Percentiles rank a stretch among this genome's conserved stretches.
phyloP scores from a whole-genome alignment of 257 asterid species.

The Verbascum thapsus region DNA sequence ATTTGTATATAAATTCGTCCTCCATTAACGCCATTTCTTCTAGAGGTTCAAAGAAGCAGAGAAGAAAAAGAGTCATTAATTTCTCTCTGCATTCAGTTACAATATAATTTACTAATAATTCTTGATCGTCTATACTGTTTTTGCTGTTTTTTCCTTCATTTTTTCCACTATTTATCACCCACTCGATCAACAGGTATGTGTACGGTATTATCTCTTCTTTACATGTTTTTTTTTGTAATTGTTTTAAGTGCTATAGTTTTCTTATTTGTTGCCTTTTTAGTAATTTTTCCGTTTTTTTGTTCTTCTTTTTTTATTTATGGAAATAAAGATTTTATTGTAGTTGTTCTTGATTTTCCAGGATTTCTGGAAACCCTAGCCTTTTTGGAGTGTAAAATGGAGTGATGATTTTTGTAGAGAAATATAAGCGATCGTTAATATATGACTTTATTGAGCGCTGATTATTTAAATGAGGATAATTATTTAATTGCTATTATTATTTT shows the following conservation, averaged over 20 bases:
- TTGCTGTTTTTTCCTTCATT: conserved; percentile 15
- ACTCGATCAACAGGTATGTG: conserved; percentile 32
- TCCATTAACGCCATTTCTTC: conserved; percentile 30
- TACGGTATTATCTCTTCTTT: neutral
- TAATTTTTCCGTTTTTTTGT: neutral
- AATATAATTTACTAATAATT: neutral
- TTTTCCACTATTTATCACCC: conserved; percentile 4
- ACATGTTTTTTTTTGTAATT: neutral
- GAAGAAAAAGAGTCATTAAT: conserved; percentile 14
- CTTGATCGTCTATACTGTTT: neutral
- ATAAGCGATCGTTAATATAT: neutral
- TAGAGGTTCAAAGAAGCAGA: conserved; percentile 27
- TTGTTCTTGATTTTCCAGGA: conserved; percentile 2
- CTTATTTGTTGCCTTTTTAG: neutral
- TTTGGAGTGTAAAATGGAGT: conserved; percentile 22
- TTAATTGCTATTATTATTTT: conserved; percentile 7
- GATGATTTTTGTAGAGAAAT: conserved; percentile 11
- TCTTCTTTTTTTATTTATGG: neutral
- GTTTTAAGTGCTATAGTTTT: neutral
- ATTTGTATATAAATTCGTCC: neutral
- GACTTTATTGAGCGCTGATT: conserved; percentile 4
- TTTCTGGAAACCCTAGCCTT: conserved; percentile 39
- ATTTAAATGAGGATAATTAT: neutral
- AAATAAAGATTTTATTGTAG: neutral
- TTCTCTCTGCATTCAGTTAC: conserved; percentile 23